Evolutionary conservation across 1,284 basidiomycete genomes (phyloP).

Genomic region (Meripilus lineatus): DNA sequence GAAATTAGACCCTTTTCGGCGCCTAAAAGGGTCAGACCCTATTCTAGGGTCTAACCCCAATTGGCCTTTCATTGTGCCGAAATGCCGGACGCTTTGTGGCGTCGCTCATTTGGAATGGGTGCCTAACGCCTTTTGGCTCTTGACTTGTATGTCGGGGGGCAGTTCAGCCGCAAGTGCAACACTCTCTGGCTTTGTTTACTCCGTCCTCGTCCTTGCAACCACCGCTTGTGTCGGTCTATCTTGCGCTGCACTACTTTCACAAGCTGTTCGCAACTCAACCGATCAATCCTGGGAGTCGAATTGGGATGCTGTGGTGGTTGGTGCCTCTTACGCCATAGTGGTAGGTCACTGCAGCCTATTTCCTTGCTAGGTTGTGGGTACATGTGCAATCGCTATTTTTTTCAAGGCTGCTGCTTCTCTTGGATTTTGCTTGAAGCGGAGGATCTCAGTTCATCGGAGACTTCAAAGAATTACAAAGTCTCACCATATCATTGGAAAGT

Average conservation of each 20-base stretch:
- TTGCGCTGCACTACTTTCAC: conserved; percentile 56
- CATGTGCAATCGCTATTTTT: background rate
- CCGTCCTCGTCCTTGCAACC: conserved; percentile 47
- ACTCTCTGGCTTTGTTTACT: conserved; percentile 36
- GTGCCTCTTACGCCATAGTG: conserved; percentile 59
- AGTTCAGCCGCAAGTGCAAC: no score
- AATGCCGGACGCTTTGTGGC: no score
- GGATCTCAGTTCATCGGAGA: conserved; percentile 56
- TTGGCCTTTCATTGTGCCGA: no score
- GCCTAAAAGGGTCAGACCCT: no score
- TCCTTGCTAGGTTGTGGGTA: background rate
- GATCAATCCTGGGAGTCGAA: conserved; percentile 50
- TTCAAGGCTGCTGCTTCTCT: conserved; percentile 48
- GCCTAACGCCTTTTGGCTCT: background rate
- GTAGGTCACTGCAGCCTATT: conserved; percentile 28
- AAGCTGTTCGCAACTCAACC: conserved; percentile 61
- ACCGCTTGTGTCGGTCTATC: conserved; percentile 56
- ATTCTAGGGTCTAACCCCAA: no score
- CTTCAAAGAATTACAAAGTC: conserved; percentile 70
- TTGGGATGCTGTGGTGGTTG: conserved; percentile 60
- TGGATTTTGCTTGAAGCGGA: conserved; percentile 59
- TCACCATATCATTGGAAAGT: conserved; percentile 53
- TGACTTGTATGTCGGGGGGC: conserved; percentile 19
- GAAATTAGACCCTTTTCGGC: no score
- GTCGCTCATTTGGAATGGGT: conserved; percentile 3